phyloP scores from a whole-genome alignment of 441 rosid species.

The Eruca vesicaria region DNA sequence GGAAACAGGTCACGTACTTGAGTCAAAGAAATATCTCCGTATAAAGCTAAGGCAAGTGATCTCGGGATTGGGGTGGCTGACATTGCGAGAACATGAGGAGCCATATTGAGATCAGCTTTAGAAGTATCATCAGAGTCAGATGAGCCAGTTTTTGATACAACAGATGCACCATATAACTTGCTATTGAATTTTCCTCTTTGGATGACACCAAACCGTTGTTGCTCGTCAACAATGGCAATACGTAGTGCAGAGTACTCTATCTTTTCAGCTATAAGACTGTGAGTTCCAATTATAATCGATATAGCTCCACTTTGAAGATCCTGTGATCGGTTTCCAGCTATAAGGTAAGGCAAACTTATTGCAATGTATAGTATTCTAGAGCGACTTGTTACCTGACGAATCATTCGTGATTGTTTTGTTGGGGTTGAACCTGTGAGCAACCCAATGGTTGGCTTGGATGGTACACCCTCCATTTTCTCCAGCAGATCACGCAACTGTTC shows the following conservation, averaged over 20 bases:
- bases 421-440: conserved; percentile 92
- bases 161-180: conserved; percentile 63
- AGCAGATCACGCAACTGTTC: conserved; percentile 75
- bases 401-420: conserved; percentile 70
- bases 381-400: conserved; percentile 61
- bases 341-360: conserved; percentile 21
- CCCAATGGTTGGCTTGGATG: conserved; percentile 76
- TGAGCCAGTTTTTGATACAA: conserved; percentile 46
- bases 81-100: conserved; percentile 96
- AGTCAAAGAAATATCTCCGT: conserved; percentile 86
- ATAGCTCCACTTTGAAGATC: conserved; percentile 82
- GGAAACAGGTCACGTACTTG: conserved; percentile 50
- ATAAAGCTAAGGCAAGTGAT: conserved; percentile 91
- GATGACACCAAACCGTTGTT: conserved; percentile 97
- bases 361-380: neutral
- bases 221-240: conserved; percentile 95
- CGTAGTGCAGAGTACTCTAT: conserved; percentile 83
- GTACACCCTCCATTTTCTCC: conserved; percentile 56
- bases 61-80: conserved; percentile 98
- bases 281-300: conserved; percentile 92
- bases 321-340: conserved; percentile 45
- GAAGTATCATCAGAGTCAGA: conserved; percentile 42
- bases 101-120: conserved; percentile 62
- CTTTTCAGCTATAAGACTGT: conserved; percentile 83
- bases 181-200: conserved; percentile 96